Evolutionary conservation across 768 basidiomycete species (phyloP), one percentile per base, ranked within the genome.

Genomic region (Hygrophoropsis aurantiaca): DNA sequence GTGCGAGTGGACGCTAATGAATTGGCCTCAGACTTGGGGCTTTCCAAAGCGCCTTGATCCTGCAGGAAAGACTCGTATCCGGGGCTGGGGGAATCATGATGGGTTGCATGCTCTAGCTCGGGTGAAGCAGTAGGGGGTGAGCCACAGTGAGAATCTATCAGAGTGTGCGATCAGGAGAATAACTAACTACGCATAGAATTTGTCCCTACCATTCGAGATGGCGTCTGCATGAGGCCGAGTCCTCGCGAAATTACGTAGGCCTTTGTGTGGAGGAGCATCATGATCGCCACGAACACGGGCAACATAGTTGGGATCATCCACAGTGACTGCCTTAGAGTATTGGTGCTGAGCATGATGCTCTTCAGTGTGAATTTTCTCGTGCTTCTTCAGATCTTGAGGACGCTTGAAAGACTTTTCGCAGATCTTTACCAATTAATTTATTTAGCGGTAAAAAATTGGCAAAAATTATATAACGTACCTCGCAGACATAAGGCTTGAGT

Each of bases 301-400:
- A 15, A 78, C 74, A 67, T 84, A 91, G 19, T 69, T 68, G 8
- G 89, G 85, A 62, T 93, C 90, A 42, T 74, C 74, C 52, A 95
- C 84, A 53, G 94, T 94, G 63, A 95, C 85, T 5, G 97, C 97
- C 67, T 97, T 98, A 18, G 94, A 97, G 59, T 97, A 93, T 65
- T 93, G 94, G 75, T 98, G 97, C 61, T 92, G 85, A 15, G 81
- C 84, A 59, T 97, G 95, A 64, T 99, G 95, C 63, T 97, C 97
- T 59, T 97, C 93, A 4, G 97, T 97, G 64, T 99, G 97, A 16
- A 99, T 99, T 69, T 97, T 94, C 71, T 99, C 97, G 67, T 99
- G 97, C 71, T 99, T 99, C 75, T 98, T 97, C 65, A 99, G 80
- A 67, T 99, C 97, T 68, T 99, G 97, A 0, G 97, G 97, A 5